Percentiles rank a stretch among this genome's conserved stretches.
These are phyloP conservation scores for Myxozyma udenii DNA, from an alignment of 805 yeast species.

Conservation along the genomic window DNA sequence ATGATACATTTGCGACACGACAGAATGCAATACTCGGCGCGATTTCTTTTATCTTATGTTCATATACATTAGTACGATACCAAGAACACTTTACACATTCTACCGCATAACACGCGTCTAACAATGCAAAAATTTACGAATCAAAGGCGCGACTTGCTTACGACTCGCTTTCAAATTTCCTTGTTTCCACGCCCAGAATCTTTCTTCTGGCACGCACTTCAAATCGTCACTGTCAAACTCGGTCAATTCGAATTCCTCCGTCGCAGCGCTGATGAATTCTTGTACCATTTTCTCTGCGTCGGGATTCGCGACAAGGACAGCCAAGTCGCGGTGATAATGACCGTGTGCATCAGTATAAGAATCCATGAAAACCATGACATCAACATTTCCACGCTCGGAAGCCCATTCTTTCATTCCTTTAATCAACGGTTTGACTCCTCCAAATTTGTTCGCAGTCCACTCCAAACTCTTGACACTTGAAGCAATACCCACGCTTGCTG, in stretches of 20 bases:
- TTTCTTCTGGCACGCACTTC: constrained; percentile 19
- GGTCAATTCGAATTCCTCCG: constrained; percentile 35
- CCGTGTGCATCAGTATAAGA: constrained; percentile 39
- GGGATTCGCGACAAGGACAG: constrained; percentile 32
- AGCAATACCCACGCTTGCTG: constrained; percentile 62
- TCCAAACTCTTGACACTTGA: constrained; percentile 63
- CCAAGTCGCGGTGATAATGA: constrained; percentile 48
- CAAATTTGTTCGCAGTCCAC: constrained; percentile 46
- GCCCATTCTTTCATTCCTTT: constrained; percentile 37
- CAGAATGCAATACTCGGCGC: too few relatives aligned
- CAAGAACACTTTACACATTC: too few relatives aligned
- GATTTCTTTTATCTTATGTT: too few relatives aligned
- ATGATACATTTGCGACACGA: background rate
- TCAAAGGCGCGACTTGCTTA: constrained; percentile 78
- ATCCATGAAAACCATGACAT: constrained; percentile 50
- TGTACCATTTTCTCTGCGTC: constrained; percentile 30
- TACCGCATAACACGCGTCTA: background rate
- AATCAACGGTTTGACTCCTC: constrained; percentile 29
- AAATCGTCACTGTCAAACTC: constrained; percentile 10
- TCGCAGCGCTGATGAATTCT: constrained; percentile 25
- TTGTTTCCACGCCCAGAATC: constrained; percentile 42
- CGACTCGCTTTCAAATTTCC: constrained; percentile 65
- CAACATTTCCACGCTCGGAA: constrained; percentile 38
- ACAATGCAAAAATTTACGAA: constrained; percentile 30
- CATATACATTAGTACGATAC: too few relatives aligned